These are phyloP conservation scores for Corchorus capsularis DNA, from an alignment of 345 rosid genomes.

Conservation along the genomic window DNA sequence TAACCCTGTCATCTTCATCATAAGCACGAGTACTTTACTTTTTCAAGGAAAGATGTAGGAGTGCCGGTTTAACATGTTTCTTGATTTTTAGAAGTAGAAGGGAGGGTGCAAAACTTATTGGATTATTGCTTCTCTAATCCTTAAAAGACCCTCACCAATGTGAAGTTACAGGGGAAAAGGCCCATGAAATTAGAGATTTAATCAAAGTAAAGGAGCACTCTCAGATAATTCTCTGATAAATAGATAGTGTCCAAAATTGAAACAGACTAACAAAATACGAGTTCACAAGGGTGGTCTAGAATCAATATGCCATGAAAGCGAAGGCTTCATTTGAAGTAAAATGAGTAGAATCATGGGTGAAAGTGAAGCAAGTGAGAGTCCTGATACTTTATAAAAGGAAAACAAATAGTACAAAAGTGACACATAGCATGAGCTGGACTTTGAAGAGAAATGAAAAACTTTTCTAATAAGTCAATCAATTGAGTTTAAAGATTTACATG, in stretches of 20 bases:
- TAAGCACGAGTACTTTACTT: no score
- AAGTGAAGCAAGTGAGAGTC: neutral
- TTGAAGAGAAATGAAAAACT: neutral
- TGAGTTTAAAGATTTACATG: neutral
- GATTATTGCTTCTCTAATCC: neutral
- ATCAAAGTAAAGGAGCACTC: neutral
- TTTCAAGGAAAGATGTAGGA: no score
- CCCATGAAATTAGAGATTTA: neutral
- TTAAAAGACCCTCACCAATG: neutral
- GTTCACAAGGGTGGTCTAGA: neutral
- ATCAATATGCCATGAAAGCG: neutral
- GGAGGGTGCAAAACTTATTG: neutral
- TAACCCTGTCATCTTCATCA: no score
- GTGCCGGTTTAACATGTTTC: no score
- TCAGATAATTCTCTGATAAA: neutral
- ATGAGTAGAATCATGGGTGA: neutral
- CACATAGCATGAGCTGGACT: neutral
- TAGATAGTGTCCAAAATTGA: neutral
- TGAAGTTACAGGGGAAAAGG: neutral
- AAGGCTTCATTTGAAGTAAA: neutral
- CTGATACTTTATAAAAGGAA: neutral
- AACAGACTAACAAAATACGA: conserved; percentile 5
- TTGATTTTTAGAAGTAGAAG: neutral
- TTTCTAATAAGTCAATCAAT: neutral
- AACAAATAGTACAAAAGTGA: neutral